Percentiles rank a stretch among this genome's conserved stretches.
Conservation (phyloP, 73 alveolate species). For the Paramecium tetraurelia region DNA sequence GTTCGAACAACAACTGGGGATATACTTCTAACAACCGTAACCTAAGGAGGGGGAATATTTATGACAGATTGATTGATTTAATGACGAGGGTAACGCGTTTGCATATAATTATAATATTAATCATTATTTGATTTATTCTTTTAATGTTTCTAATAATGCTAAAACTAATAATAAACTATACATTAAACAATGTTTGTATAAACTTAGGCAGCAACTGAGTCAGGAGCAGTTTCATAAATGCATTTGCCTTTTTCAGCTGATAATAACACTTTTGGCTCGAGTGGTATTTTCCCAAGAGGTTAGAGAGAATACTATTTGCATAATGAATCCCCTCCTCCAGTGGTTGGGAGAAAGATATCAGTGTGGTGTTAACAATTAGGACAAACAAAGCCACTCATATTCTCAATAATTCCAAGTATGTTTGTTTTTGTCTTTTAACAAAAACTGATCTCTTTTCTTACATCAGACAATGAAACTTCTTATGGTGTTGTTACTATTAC, state of each 20-base stretch:
- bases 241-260: constrained; percentile 60
- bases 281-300: constrained; percentile 51
- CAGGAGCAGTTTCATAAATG: constrained; percentile 16
- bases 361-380: constrained; percentile 86
- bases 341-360: constrained; percentile 87
- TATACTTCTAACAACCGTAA: not conserved
- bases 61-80: not conserved
- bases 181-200: not conserved
- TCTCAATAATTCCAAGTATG: constrained; percentile 97
- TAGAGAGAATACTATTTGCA: constrained; percentile 70
- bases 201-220: constrained; percentile 45
- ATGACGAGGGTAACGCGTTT: not conserved
- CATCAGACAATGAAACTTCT: constrained; percentile 98
- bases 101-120: not conserved
- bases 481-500: constrained; percentile 98
- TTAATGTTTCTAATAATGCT: not conserved
- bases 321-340: constrained; percentile 96
- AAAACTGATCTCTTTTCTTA: constrained; percentile 94
- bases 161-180: not conserved
- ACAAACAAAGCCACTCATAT: constrained; percentile 92
- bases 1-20: constrained; percentile 2
- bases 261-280: constrained; percentile 58
- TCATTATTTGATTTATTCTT: not conserved
- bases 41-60: not conserved
- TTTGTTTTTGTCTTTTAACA: constrained; percentile 88